Evolutionary conservation across 768 basidiomycete genomes (phyloP), one percentile per base, ranked within the genome.

Genomic region (Pholiota molesta): DNA sequence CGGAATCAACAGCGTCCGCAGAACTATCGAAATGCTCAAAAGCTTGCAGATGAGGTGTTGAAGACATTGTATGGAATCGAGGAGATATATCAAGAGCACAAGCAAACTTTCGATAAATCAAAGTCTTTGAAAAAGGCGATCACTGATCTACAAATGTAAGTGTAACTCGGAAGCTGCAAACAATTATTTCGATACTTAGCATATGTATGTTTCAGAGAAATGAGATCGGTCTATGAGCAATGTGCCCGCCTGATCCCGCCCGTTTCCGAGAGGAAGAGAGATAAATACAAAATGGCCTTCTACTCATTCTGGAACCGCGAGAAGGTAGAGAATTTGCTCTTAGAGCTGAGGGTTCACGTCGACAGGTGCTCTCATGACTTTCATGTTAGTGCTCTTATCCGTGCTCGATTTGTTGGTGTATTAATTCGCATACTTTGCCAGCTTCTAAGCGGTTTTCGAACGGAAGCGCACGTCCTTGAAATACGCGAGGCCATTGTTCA

Each of bases 251-350:
- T 58, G 19, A 14, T 37, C 35, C 57, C 57, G 10, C 44, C 44
- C 10, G 26, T 49, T 11, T 19, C 31, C 19, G 39, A 35, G 17
- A 58, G 14, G 19, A 31, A 3, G 33, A 19, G 1, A 5, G 19
- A 51, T 13, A 58, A 17, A 19, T 58, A 37, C 13, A 58, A 51
- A 33, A 37, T 58, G 7, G 57, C 57, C 14, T 17, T 58, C n/a
- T 49, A 49, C 28, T 49, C 57, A 10, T 51, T 58, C 47, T 58
- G 45, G 45, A 49, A 58, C 26, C 57, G 57, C n/a, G 23, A 58
- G 29, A 58, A 58, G 19, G 31, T 51, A 16, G 57, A 58, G 29
- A 31, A 35, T 17, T 19, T 51, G 31, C 31, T 58, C 3, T 33
- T 31, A 14, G 57, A 37, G 1, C 33, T 58, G 16, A 49, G 39